Percentiles rank a stretch among this genome's conserved stretches.
phyloP scores from a whole-genome alignment of 1,284 basidiomycete genomes.

The Amylostereum chailletii region DNA sequence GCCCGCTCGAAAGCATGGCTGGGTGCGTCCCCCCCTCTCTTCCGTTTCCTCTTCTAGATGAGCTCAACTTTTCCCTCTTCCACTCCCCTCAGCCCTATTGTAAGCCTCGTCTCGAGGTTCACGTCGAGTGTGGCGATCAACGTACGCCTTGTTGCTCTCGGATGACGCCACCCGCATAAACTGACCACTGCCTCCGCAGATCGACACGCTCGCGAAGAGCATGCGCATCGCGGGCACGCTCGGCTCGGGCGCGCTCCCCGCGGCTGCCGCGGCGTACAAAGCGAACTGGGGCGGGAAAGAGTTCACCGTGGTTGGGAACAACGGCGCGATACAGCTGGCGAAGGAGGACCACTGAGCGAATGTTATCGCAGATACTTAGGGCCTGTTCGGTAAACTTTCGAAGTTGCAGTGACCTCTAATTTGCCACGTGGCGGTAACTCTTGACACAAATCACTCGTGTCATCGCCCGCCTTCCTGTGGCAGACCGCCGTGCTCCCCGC shows the following conservation, averaged over 20 bases:
- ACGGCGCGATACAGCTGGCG: conserved; percentile 33
- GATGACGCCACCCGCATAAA: not conserved
- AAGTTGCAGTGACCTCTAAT: too few species aligned
- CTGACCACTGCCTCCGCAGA: conserved; percentile 18
- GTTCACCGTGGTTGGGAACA: conserved; percentile 38
- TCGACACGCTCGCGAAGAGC: conserved; percentile 33
- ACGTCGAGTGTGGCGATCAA: conserved; percentile 33
- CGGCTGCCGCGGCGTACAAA: conserved; percentile 25
- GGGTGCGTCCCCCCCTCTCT: conserved; percentile 25
- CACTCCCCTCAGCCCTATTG: conserved; percentile 23
- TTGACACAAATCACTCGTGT: too few species aligned
- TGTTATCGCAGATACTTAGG: too few species aligned
- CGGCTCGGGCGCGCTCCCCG: conserved; percentile 32
- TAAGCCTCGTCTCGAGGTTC: conserved; percentile 30
- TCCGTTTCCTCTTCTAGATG: not conserved
- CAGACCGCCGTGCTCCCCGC: too few species aligned
- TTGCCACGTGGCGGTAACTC: too few species aligned
- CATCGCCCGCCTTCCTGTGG: too few species aligned
- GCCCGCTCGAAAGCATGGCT: conserved; percentile 31
- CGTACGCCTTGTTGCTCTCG: conserved; percentile 23
- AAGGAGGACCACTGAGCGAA: conserved; percentile 17
- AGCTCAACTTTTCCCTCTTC: not conserved
- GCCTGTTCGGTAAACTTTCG: too few species aligned
- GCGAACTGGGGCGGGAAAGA: conserved; percentile 21
- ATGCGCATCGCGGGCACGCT: conserved; percentile 32